Evolutionary conservation across 2,329 filamentous ascomycete genomes (phyloP).

Genomic region (Fusarium goolgardi): DNA sequence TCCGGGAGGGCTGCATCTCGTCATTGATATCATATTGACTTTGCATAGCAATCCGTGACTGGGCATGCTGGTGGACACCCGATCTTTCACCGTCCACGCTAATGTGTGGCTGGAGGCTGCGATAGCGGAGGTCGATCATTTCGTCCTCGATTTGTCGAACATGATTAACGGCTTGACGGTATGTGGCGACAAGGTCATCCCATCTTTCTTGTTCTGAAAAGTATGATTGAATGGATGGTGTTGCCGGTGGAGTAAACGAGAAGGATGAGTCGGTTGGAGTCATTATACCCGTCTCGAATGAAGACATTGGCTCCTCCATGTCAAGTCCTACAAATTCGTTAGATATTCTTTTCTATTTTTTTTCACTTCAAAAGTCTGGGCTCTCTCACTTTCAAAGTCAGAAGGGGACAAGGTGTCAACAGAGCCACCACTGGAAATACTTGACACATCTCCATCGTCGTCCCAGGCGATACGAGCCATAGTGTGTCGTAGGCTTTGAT

Average conservation of each 20-base stretch:
- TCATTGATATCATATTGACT: background rate
- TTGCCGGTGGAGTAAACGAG: background rate
- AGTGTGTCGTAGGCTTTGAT: background rate
- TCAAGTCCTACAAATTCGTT: background rate
- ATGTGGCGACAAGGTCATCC: background rate
- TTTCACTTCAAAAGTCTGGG: too few relatives aligned
- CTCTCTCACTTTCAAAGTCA: background rate
- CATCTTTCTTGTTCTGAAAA: background rate
- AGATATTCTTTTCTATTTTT: background rate
- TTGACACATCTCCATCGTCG: background rate
- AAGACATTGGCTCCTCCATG: background rate
- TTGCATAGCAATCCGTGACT: rapidly evolving
- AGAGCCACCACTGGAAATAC: background rate
- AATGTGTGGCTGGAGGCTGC: background rate
- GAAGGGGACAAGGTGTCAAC: background rate
- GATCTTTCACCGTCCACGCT: background rate
- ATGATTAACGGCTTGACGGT: background rate
- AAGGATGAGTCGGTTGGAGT: background rate
- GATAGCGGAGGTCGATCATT: background rate
- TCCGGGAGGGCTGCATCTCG: too few relatives aligned
- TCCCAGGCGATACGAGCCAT: background rate
- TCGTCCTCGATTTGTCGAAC: constrained; percentile 1
- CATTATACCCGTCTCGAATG: background rate
- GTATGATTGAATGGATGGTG: background rate
- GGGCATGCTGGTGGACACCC: rapidly evolving